A percentile compares a stretch with the other conserved stretches of the same genome.
Evolutionary conservation across 2,329 filamentous ascomycete species (phyloP).

Genomic region (Sordariomycetes sp.): DNA sequence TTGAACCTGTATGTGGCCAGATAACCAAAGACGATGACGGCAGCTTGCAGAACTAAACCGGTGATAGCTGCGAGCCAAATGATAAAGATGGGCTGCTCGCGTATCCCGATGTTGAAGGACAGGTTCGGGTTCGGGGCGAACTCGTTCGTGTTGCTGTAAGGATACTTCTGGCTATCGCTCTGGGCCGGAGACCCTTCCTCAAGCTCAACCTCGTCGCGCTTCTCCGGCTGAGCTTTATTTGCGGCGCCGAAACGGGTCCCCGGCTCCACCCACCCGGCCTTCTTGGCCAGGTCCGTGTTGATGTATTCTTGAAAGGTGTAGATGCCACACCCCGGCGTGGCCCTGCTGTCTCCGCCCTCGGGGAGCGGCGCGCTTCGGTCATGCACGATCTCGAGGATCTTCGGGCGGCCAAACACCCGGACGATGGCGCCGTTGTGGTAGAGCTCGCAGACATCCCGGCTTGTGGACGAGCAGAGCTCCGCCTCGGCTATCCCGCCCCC

Average conservation of each 20-base stretch:
- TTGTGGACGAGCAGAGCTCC: conserved; percentile 29
- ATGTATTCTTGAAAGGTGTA: background rate
- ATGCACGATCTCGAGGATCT: conserved; percentile 20
- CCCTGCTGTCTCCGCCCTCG: background rate
- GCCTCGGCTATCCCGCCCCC: conserved; percentile 19
- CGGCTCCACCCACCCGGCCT: background rate
- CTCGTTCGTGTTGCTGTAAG: background rate
- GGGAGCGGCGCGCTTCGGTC: no score
- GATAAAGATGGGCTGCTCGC: conserved; percentile 6
- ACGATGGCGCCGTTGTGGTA: conserved; percentile 20
- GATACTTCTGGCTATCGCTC: no score
- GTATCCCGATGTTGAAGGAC: conserved; percentile 7
- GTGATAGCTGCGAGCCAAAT: conserved; percentile 5
- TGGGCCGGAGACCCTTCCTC: no score
- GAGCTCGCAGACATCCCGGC: conserved; percentile 25
- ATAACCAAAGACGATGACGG: conserved; percentile 9
- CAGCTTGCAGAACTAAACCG: conserved; percentile 8
- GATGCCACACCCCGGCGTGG: background rate
- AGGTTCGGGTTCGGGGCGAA: conserved; percentile 7
- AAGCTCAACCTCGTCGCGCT: no score
- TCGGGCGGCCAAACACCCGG: conserved; percentile 20
- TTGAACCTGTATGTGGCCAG: conserved; percentile 1
- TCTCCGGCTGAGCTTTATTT: no score
- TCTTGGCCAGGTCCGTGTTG: background rate
- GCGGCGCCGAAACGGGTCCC: background rate